Base-by-base conservation (phyloP, 2,329 filamentous ascomycete species). In the Diaporthe capsici region DNA sequence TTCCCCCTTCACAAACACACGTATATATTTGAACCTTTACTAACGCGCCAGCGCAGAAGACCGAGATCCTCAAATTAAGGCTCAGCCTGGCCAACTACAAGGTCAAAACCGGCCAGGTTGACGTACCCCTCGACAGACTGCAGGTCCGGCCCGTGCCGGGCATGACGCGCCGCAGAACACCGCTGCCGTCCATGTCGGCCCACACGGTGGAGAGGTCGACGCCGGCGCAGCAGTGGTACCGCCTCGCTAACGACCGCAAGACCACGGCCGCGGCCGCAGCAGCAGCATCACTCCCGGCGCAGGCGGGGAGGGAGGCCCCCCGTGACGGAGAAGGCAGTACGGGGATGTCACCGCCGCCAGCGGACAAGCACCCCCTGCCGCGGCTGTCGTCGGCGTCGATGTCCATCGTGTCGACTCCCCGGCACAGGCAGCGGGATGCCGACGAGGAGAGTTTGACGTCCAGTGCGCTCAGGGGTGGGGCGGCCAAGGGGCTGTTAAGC, bases 31-130 rank as follows among this genome's bases (percentile, higher is more conserved):
- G 9, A 4, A 8, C 6, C 2, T 0, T 22, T 37, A 34, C 71
- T 76, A n/a, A 74, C 71, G 34, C 44, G 73, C 68, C n/a, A 15
- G 31, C 22, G 72, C 82, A 94, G 89, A 89, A 90, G 84, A 92
- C 92, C 28, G 90, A 93, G 80, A 90, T 91, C 67, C 86, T 95
- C 60, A 89, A 89, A 71, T 88, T 94, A 13, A 90, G 93, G n/a
- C 89, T 96, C 22, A 88, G 90, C 39, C 89, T 95, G 28, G 94
- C 93, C 20, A 90, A 90, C 80, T 95, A 95, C 87, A 95, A 95
- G 84, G 87, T 96, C 78, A 89, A 89, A 75, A 95, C 94, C 2
- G 92, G 93, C 76, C 94, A 96, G 83, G 89, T 91, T 72, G 85
- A 90, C 75, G 87, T 94, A 39, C 92, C 93, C 1, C 88, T 94